Conservation (phyloP, 768 basidiomycete genomes). For the Fomitopsis pulvina region DNA sequence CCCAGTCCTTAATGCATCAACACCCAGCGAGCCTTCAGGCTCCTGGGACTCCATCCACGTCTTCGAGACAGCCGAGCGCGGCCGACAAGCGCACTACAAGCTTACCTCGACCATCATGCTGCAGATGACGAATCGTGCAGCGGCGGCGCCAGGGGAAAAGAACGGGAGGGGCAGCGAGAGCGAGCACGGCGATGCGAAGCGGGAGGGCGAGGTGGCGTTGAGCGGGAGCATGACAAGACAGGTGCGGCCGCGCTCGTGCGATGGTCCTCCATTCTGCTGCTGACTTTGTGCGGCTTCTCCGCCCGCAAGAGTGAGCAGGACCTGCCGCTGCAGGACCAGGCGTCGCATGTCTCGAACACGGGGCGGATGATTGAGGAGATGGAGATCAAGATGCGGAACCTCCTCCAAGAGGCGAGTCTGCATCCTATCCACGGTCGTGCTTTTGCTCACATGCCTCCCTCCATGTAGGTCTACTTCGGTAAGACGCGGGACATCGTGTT, state of each 20-base stretch:
- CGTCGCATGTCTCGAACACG: constrained; percentile 89
- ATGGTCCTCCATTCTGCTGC: background rate
- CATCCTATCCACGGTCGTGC: background rate
- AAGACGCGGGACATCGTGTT: constrained; percentile 95
- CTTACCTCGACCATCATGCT: constrained; percentile 97
- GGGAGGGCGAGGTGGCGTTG: constrained; percentile 71
- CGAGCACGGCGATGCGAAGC: constrained; percentile 40
- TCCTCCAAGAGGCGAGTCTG: constrained; percentile 73
- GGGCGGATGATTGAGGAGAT: constrained; percentile 97
- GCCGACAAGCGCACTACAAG: constrained; percentile 92
- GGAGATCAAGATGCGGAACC: constrained; percentile 98
- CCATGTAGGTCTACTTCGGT: constrained; percentile 78
- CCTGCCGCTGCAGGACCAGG: constrained; percentile 68
- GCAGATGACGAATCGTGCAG: constrained; percentile 58
- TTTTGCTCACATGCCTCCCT: background rate
- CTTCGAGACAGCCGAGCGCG: constrained; percentile 90
- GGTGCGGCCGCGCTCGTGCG: constrained; percentile 37
- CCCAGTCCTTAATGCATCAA: constrained; percentile 53
- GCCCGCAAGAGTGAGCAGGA: constrained; percentile 73
- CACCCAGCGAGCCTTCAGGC: constrained; percentile 61
- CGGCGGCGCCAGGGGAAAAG: constrained; percentile 9
- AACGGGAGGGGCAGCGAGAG: constrained; percentile 23
- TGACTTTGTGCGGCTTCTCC: constrained; percentile 4
- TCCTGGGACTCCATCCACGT: constrained; percentile 99
- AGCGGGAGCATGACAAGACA: constrained; percentile 98